Evolutionary conservation across 345 rosid species (phyloP).

Genomic region (Noccaea bulbosa): DNA sequence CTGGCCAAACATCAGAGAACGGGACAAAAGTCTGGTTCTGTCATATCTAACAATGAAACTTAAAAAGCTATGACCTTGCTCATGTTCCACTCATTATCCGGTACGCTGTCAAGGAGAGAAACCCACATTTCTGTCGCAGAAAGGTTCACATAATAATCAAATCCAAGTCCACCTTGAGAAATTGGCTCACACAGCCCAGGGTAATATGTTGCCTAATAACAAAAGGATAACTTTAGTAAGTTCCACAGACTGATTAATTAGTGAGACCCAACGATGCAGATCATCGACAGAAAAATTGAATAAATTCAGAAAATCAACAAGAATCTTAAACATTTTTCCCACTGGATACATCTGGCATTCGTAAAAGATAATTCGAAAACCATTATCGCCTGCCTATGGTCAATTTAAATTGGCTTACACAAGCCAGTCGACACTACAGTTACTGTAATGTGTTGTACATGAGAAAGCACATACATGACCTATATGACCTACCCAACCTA

Average conservation of each 20-base stretch:
- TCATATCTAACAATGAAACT: constrained; percentile 32
- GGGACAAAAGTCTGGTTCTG: constrained; percentile 29
- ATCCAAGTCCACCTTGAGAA: constrained; percentile 94
- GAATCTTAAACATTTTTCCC: constrained; percentile 1
- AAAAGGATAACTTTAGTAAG: constrained; percentile 23
- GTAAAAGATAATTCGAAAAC: too few relatives aligned
- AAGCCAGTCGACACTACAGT: constrained; percentile 20
- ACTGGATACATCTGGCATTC: constrained; percentile 3
- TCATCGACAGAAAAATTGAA: not conserved
- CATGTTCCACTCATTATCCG: constrained; percentile 92
- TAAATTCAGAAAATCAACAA: not conserved
- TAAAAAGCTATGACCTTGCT: constrained; percentile 64
- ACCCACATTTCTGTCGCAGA: constrained; percentile 95
- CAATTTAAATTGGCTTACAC: constrained; percentile 20
- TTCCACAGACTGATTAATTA: constrained; percentile 27
- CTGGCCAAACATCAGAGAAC: constrained; percentile 33
- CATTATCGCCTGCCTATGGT: not conserved
- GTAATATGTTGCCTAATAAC: constrained; percentile 74
- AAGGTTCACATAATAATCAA: constrained; percentile 85
- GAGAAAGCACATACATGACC: constrained; percentile 19
- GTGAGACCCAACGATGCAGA: constrained; percentile 14
- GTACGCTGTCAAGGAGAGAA: constrained; percentile 68
- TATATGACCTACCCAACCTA: constrained; percentile 14
- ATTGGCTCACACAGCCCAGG: constrained; percentile 94
- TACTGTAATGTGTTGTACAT: constrained; percentile 23